These are phyloP conservation scores for Aspergillus texensis DNA, from an alignment of 2,329 filamentous ascomycete species.

Conservation along the genomic window DNA sequence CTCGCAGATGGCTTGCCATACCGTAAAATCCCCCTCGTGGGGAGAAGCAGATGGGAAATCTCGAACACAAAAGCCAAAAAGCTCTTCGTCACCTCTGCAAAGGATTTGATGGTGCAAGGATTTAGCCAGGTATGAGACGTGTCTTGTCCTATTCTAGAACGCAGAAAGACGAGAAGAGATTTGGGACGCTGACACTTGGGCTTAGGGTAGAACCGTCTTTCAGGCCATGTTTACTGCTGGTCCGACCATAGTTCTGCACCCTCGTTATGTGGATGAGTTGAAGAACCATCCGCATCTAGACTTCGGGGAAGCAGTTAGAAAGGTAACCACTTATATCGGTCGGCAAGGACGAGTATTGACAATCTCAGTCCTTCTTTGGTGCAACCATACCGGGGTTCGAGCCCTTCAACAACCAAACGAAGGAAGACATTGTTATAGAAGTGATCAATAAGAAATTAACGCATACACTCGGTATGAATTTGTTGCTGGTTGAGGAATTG, in stretches of 20 bases:
- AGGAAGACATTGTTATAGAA: conserved; percentile 20
- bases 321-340: conserved; percentile 12
- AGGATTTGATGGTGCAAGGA: conserved; percentile 28
- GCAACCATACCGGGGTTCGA: conserved; percentile 35
- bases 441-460: conserved; percentile 35
- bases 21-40: conserved; percentile 30
- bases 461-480: conserved; percentile 30
- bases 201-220: conserved; percentile 29
- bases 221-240: conserved; percentile 28
- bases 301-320: conserved; percentile 29
- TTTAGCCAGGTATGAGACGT: conserved; percentile 28
- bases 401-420: conserved; percentile 23
- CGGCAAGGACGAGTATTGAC: conserved; percentile 6
- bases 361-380: conserved; percentile 31
- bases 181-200: neutral
- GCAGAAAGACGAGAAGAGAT: neutral
- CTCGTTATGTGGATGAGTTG: conserved; percentile 35
- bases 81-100: conserved; percentile 28
- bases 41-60: conserved; percentile 33
- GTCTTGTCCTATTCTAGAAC: neutral
- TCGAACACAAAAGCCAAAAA: conserved; percentile 33
- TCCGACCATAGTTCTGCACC: conserved; percentile 34
- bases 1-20: conserved; percentile 32
- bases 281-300: conserved; percentile 34
- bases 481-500: neutral